Evolutionary conservation across 169 alveolate genomes (phyloP), one percentile per base, ranked within the genome.

Genomic region (Eimeria sp.): DNA sequence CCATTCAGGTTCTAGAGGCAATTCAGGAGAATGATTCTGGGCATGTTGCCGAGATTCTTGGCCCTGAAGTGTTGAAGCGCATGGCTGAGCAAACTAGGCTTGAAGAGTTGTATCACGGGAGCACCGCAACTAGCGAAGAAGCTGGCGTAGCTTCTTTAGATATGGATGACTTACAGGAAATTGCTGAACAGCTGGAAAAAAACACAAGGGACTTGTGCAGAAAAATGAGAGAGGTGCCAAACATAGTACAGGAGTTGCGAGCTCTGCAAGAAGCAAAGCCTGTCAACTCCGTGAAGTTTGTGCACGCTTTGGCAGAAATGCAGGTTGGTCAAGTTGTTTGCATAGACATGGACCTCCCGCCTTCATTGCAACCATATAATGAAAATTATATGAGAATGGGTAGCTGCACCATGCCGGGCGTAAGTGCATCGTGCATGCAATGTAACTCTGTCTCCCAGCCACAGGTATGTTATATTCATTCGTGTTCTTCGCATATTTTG

Each of bases 241-340:
- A 94, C 72, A 51, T 94, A 63, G 96, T 94, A 30, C 96, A 83
- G 67, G 96, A 82, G 16, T 70, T 94, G 45, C 87, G 96, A n/a
- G 67, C 70, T 5, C 72, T 94, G 20, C 96, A 94, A 65, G 96
- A 94, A 61, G 80, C 76, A 57, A 83, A 83, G 25, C 94, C 93
- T 10, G 80, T 72, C 65, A 94, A 82, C 63, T 70, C 89, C 5
- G 88, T 83, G 94, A 94, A 84, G 58, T 89, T 94, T 54, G 78
- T 84, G 5, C 94, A 82, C 34, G 89, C 89, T 16, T 73, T 94
- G 89, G 94, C 93, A 49, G 96, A 94, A 27, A 94, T 94, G 96
- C 96, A 94, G 94, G 96, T 94, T 89, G 27, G 87, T 27, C 27
- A 58, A 20, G 34, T 7, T 11, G 18, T 30, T 70, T 27, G 47